Evolutionary conservation across 2,329 filamentous ascomycete species (phyloP).

Genomic region (Fusarium udum): DNA sequence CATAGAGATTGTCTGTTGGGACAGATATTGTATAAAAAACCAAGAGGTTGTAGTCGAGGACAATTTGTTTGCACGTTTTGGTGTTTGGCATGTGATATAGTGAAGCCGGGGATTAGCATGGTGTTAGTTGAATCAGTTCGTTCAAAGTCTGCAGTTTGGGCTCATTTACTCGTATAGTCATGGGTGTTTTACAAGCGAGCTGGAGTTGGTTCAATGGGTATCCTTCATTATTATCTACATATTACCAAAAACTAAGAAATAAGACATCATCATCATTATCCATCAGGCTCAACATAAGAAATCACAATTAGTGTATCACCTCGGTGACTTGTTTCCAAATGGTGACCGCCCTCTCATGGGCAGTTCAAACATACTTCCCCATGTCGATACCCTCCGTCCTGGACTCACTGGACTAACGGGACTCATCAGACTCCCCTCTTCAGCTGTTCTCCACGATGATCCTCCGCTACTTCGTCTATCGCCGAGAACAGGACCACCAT

Average conservation of each 20-base stretch:
- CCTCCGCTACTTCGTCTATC: slow-evolving; percentile 26
- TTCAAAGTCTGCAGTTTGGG: background rate
- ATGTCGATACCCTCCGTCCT: background rate
- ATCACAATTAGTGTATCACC: background rate
- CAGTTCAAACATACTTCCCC: slow-evolving; percentile 13
- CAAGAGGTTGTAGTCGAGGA: slow-evolving; percentile 10
- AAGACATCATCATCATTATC: slow-evolving; percentile 29
- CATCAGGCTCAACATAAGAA: background rate
- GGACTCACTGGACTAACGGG: slow-evolving; percentile 17
- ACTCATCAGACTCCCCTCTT: background rate
- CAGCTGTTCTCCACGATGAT: slow-evolving; percentile 4
- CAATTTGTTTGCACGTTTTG: background rate
- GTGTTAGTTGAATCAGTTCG: background rate
- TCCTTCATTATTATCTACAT: slow-evolving; percentile 10
- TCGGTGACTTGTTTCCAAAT: background rate
- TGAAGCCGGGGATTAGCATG: background rate
- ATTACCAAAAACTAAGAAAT: slow-evolving; percentile 1
- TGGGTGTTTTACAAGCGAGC: background rate
- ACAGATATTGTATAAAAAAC: slow-evolving; percentile 29
- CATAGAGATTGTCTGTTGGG: slow-evolving; percentile 36
- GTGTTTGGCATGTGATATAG: background rate
- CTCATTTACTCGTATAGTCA: background rate
- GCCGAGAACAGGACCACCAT: background rate
- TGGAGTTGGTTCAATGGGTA: slow-evolving; percentile 12
- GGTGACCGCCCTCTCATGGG: slow-evolving; percentile 4